Conservation (phyloP, 1,139 yeast species). For the Kurtzmaniella natalensis region DNA sequence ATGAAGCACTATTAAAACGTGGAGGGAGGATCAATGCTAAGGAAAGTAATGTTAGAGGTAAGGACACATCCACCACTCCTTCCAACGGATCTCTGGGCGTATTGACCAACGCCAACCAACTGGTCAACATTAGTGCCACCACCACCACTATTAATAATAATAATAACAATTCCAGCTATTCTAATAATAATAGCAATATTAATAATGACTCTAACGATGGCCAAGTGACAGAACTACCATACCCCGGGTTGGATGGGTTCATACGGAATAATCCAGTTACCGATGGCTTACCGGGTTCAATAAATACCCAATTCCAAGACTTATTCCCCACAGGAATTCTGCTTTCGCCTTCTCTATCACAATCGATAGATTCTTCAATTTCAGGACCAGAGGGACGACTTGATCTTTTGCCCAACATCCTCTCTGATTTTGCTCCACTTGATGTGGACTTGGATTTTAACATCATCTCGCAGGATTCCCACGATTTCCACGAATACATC, state of each 20-base stretch:
- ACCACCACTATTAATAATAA: too few relatives aligned
- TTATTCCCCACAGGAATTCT: background rate
- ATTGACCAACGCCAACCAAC: background rate
- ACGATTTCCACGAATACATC: too few relatives aligned
- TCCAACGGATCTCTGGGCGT: background rate
- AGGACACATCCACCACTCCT: too few relatives aligned
- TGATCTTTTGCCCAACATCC: conserved; percentile 5
- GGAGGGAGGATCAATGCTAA: conserved; percentile 13
- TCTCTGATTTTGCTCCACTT: conserved; percentile 6
- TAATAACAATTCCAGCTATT: background rate
- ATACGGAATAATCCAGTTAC: background rate
- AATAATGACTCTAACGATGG: background rate
- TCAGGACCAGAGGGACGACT: background rate
- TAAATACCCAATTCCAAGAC: background rate
- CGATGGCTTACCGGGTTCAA: background rate
- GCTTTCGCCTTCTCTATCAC: too few relatives aligned
- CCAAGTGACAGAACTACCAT: too few relatives aligned
- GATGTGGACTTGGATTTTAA: conserved; percentile 7
- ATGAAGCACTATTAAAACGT: conserved; percentile 13
- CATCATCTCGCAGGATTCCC: conserved; percentile 4
- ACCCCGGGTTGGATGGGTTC: too few relatives aligned
- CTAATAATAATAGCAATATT: background rate
- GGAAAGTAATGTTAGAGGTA: conserved; percentile 26
- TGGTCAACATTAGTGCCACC: too few relatives aligned
- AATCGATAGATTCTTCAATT: background rate